Conservation (phyloP, 805 yeast genomes). For the Candida xiaguanensis region DNA sequence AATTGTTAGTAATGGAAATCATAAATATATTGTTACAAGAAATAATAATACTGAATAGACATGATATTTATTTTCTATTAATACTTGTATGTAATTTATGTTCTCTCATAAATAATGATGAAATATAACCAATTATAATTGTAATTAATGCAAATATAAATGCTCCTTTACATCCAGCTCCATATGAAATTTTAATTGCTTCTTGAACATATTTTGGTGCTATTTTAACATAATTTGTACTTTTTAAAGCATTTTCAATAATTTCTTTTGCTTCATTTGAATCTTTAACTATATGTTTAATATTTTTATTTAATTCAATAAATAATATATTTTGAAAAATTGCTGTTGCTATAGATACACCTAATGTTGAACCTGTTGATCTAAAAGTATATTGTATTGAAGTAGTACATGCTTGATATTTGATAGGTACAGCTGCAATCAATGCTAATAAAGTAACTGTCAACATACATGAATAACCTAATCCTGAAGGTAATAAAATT, state of each 20-base stretch:
- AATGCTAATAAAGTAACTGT: conserved; percentile 72
- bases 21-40: conserved; percentile 17
- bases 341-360: conserved; percentile 68
- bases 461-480: conserved; percentile 62
- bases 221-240: conserved; percentile 47
- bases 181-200: conserved; percentile 50
- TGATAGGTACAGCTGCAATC: conserved; percentile 68
- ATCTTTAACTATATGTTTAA: conserved; percentile 23
- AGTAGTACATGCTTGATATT: conserved; percentile 79
- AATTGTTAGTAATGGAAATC: conserved; percentile 18
- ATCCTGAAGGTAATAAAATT: conserved; percentile 52
- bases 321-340: conserved; percentile 53
- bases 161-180: conserved; percentile 48
- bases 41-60: not conserved
- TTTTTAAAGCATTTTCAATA: conserved; percentile 51
- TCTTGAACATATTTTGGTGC: conserved; percentile 53
- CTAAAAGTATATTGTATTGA: conserved; percentile 87
- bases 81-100: conserved; percentile 53
- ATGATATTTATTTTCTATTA: conserved; percentile 32
- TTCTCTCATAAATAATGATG: conserved; percentile 52
- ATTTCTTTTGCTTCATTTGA: conserved; percentile 37
- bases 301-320: conserved; percentile 14
- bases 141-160: conserved; percentile 46
- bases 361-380: conserved; percentile 82
- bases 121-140: conserved; percentile 36